A percentile compares a stretch with the other conserved stretches of the same genome.
phyloP scores from a whole-genome alignment of 768 basidiomycete genomes.

The Tulasnella sp. region DNA sequence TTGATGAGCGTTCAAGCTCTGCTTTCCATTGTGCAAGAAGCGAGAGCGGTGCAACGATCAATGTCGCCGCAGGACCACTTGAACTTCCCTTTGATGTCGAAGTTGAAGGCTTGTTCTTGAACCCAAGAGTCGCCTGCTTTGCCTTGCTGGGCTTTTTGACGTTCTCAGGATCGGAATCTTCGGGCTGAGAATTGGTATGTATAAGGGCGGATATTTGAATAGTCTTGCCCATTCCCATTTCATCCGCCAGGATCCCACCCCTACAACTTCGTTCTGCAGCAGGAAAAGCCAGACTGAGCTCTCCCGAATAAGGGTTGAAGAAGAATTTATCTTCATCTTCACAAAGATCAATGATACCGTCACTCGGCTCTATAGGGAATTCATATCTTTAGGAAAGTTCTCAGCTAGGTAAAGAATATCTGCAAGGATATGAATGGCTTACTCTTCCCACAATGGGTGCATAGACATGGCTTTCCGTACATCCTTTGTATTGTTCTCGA shows the following conservation, averaged over 20 bases:
- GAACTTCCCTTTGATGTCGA: constrained; percentile 24
- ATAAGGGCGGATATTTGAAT: constrained; percentile 88
- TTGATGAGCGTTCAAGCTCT: constrained; percentile 76
- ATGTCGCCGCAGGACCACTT: constrained; percentile 40
- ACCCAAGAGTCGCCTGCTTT: constrained; percentile 20
- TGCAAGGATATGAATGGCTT: constrained; percentile 22
- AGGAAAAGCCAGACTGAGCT: constrained; percentile 75
- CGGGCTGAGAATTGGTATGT: constrained; percentile 52
- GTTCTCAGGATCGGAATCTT: constrained; percentile 22
- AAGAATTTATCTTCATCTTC: constrained; percentile 69
- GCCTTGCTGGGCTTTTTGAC: neutral
- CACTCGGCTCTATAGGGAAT: constrained; percentile 51
- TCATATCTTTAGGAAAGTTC: constrained; percentile 48
- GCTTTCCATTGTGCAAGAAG: constrained; percentile 87
- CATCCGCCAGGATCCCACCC: constrained; percentile 87
- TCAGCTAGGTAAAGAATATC: neutral
- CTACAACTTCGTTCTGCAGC: constrained; percentile 59
- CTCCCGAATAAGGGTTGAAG: constrained; percentile 85
- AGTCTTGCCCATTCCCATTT: constrained; percentile 94
- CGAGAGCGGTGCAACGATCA: constrained; percentile 88
- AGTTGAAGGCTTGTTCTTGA: constrained; percentile 26
- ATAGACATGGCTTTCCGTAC: constrained; percentile 59
- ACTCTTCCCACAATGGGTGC: constrained; percentile 95
- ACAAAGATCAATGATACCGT: constrained; percentile 62
- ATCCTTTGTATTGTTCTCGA: constrained; percentile 61